Base-by-base conservation (phyloP, 352 stramenopile species). In the Pelagophyceae sp. region DNA sequence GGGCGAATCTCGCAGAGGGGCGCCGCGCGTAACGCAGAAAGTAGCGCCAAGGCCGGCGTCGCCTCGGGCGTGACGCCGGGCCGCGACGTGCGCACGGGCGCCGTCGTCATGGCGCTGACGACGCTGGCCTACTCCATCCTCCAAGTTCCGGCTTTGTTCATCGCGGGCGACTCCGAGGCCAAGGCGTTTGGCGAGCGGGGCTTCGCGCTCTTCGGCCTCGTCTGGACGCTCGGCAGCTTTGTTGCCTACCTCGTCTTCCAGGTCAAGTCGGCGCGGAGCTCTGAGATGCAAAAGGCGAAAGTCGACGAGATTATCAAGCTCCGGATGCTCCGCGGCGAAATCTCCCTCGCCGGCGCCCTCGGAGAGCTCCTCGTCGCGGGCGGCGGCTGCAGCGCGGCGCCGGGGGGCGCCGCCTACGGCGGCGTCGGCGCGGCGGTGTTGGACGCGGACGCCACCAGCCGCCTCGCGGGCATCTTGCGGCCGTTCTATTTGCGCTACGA, bases 91-190 rank as follows among this genome's bases (percentile, higher is more conserved):
- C 85, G 86, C 70, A 89, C 89, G 61, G 95, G 92, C 76, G 93
- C 90, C 75, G 87, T 87, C 75, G 92, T 95, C 76, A 97, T 98
- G 91, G n/a, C n/a, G n/a, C 88, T 96, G 45, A 69, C 90, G 61
- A 98, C n/a, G n/a, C n/a, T n/a, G n/a, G n/a, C n/a, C n/a, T 98
- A 98, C 82, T 87, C 98, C 69, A 91, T 98, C 60, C 92, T 98
- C 77, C 93, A 98, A 82, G 82, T 95, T 54, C 93, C 93, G 0
- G 93, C 93, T 33, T 89, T 94, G 72, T 97, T 94, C 86, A 91
- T 95, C 33, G 63, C 67, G 11, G 83, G 90, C 67, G 87, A 92
- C 61, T 83, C 87, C n/a, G 78, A 86, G 51, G 86, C 89, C 23
- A 85, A 97, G 61, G 91, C 92, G 35, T 84, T 84, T 40, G 87